Evolutionary conservation across 2,329 filamentous ascomycete species (phyloP).

Genomic region (Calonectria henricotiae): DNA sequence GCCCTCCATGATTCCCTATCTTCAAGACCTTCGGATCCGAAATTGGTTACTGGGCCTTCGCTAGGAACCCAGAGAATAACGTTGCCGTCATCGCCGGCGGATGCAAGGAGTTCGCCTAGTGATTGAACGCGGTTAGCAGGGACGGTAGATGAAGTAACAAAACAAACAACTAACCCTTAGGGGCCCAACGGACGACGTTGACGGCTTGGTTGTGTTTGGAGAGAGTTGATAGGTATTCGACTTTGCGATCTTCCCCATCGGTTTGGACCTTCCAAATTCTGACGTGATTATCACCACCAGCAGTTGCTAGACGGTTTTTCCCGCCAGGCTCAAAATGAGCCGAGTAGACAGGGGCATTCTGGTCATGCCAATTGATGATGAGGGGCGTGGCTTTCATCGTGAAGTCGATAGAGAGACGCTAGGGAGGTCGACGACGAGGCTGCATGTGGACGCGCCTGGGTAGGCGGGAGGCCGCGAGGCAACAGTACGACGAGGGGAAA

Average conservation of each 20-base stretch:
- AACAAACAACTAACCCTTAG: conserved; percentile 77
- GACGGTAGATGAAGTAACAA: conserved; percentile 11
- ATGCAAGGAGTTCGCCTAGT: conserved; percentile 91
- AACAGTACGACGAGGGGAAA: conserved; percentile 25
- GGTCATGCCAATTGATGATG: conserved; percentile 99
- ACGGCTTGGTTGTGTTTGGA: conserved; percentile 96
- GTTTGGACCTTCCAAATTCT: conserved; percentile 93
- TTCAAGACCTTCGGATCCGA: conserved; percentile 89
- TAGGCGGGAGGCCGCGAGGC: conserved; percentile 42
- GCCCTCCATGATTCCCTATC: conserved; percentile 98
- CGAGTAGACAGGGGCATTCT: conserved; percentile 97
- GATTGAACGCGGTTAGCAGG: conserved; percentile 41
- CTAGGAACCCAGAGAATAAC: conserved; percentile 96
- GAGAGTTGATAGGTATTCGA: conserved; percentile 93
- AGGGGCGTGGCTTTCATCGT: conserved; percentile 96
- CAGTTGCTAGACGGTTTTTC: conserved; percentile 93
- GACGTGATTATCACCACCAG: conserved; percentile 96
- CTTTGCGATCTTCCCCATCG: conserved; percentile 88
- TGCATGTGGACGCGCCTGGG: conserved; percentile 53
- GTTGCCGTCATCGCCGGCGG: conserved; percentile 97
- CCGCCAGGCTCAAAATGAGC: conserved; percentile 95
- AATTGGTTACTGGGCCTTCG: conserved; percentile 78
- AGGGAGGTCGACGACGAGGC: conserved; percentile 50
- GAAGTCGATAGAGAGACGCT: conserved; percentile 52
- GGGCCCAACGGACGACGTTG: conserved; percentile 97